These are phyloP conservation scores for Anaeromyces robustus DNA, from an alignment of 192 early-diverging fungal genomes.

Conservation along the genomic window DNA sequence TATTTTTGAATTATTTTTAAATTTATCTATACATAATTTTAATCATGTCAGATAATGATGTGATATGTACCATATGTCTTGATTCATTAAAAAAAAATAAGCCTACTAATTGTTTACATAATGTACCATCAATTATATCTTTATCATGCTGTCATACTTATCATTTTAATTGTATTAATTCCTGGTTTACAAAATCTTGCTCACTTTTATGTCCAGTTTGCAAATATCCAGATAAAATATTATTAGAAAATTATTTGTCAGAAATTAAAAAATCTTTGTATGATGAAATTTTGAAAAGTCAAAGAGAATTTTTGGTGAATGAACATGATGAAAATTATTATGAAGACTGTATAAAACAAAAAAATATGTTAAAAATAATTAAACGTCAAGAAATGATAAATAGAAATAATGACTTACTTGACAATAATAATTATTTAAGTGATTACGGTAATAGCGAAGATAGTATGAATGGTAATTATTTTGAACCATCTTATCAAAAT, in stretches of 20 bases:
- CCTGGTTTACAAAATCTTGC: background rate
- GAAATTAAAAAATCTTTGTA: background rate
- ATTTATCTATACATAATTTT: no score
- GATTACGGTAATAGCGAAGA: no score
- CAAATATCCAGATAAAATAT: background rate
- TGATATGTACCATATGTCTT: background rate
- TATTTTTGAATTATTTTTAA: no score
- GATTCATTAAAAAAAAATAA: background rate
- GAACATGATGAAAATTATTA: background rate
- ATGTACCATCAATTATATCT: background rate
- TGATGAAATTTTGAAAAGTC: background rate
- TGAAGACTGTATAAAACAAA: background rate
- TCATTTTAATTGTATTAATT: background rate
- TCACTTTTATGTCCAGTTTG: background rate
- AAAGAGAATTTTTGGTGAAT: background rate
- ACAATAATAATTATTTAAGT: no score
- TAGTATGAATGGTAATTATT: no score
- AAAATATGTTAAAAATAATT: background rate
- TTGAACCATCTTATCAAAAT: no score
- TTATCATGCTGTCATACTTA: background rate
- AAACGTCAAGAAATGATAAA: background rate
- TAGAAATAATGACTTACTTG: no score
- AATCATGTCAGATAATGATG: background rate
- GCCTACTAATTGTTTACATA: background rate
- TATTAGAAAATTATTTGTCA: background rate